A percentile compares a stretch with the other conserved stretches of the same genome.
These are phyloP conservation scores for Mycogone perniciosa DNA, from an alignment of 2,329 filamentous ascomycete species.

Conservation along the genomic window DNA sequence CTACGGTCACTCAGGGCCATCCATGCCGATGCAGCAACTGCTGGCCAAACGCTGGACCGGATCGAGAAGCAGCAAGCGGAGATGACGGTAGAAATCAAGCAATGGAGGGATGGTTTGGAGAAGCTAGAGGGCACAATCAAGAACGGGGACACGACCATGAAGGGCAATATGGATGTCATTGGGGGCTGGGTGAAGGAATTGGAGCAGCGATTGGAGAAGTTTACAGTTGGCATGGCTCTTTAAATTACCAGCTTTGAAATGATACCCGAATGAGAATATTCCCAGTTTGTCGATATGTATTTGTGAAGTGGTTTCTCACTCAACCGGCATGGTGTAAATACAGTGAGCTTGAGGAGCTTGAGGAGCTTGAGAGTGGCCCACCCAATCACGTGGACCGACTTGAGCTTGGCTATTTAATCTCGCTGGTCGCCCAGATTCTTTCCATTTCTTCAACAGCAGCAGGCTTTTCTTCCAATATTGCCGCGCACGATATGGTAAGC, in stretches of 20 bases:
- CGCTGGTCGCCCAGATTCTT: neutral
- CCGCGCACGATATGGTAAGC: constrained; percentile 4
- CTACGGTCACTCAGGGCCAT: constrained; percentile 76
- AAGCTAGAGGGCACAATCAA: constrained; percentile 71
- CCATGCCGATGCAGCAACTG: constrained; percentile 79
- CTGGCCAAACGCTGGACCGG: constrained; percentile 67
- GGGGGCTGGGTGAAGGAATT: constrained; percentile 84
- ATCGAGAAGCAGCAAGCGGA: constrained; percentile 76
- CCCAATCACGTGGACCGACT: constrained; percentile 10
- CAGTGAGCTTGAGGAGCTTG: neutral
- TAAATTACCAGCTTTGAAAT: constrained; percentile 10
- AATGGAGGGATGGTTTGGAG: constrained; percentile 76
- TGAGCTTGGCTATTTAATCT: constrained; percentile 1
- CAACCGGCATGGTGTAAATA: neutral
- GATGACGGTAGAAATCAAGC: constrained; percentile 75
- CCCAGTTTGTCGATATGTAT: neutral
- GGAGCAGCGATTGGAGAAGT: constrained; percentile 65
- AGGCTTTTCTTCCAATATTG: neutral
- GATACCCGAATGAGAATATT: constrained; percentile 26
- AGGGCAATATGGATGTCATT: constrained; percentile 75
- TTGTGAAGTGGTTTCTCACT: neutral
- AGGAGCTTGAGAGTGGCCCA: constrained; percentile 1
- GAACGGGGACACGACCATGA: constrained; percentile 63
- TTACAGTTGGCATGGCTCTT: constrained; percentile 26
- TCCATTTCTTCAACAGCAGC: no score